Percentiles rank a stretch among this genome's conserved stretches.
Evolutionary conservation across 2,329 filamentous ascomycete genomes (phyloP).

Genomic region (Sporothrix curviconia): DNA sequence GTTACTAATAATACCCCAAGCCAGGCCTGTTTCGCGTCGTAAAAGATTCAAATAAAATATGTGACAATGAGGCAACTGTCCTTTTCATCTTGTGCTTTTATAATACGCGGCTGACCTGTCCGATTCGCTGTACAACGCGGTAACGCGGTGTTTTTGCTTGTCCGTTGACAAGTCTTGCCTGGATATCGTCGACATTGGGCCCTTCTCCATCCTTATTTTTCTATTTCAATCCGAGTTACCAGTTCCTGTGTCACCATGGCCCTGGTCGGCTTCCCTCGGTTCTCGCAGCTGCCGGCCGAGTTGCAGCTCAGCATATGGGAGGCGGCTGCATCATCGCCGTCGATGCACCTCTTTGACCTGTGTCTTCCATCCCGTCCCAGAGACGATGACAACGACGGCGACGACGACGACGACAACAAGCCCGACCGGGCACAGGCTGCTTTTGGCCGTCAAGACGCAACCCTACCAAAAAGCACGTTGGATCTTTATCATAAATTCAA

Average conservation of each 20-base stretch:
- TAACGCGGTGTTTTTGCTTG: too few relatives aligned
- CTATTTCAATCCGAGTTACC: neutral
- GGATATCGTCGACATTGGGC: neutral
- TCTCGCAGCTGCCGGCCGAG: slow-evolving; percentile 21
- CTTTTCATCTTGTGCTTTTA: too few relatives aligned
- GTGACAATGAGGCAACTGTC: too few relatives aligned
- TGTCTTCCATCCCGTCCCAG: slow-evolving; percentile 11
- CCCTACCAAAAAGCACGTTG: neutral
- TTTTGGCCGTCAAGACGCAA: neutral
- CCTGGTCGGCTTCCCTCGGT: slow-evolving; percentile 14
- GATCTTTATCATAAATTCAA: neutral
- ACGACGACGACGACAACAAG: neutral
- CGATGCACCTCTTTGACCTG: slow-evolving; percentile 22
- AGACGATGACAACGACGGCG: neutral
- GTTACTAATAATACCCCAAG: too few relatives aligned
- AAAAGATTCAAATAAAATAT: too few relatives aligned
- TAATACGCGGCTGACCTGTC: too few relatives aligned
- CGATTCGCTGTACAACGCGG: too few relatives aligned
- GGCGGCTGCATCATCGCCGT: slow-evolving; percentile 16
- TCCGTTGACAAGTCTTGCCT: too few relatives aligned
- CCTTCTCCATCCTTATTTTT: neutral
- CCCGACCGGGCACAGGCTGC: neutral
- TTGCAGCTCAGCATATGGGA: slow-evolving; percentile 23
- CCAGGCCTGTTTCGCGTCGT: too few relatives aligned
- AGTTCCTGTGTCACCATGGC: neutral